These are phyloP conservation scores for Fistulifera pelliculosa DNA, from an alignment of 108 stramenopile genomes.

Conservation along the genomic window DNA sequence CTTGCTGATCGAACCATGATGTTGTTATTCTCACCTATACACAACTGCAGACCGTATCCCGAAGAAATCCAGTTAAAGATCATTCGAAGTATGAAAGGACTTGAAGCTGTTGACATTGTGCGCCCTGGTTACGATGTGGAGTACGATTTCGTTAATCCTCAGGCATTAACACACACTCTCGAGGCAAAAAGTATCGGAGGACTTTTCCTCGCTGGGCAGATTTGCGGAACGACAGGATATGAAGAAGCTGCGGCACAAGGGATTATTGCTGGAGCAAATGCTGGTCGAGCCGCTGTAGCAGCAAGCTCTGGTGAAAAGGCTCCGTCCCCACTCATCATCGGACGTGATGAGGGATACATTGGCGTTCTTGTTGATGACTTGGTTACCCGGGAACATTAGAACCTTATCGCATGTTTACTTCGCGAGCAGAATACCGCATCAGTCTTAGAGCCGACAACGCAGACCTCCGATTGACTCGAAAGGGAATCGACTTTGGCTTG, in stretches of 20 bases:
- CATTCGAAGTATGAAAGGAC: conserved; percentile 79
- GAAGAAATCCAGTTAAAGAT: conserved; percentile 87
- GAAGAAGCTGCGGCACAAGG: conserved; percentile 98
- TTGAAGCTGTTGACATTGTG: conserved; percentile 90
- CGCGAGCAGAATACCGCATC: conserved; percentile 91
- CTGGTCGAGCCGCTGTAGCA: conserved; percentile 62
- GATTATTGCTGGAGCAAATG: conserved; percentile 91
- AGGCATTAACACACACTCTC: conserved; percentile 79
- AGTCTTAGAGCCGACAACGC: conserved; percentile 92
- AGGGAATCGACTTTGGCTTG: conserved; percentile 86
- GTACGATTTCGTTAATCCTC: conserved; percentile 95
- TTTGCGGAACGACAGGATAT: conserved; percentile 98
- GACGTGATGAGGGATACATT: conserved; percentile 93
- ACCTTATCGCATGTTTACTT: conserved; percentile 98
- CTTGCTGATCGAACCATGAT: too few relatives aligned
- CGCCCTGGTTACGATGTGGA: conserved; percentile 90
- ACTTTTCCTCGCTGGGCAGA: conserved; percentile 94
- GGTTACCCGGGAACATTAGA: conserved; percentile 90
- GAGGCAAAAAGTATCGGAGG: conserved; percentile 87
- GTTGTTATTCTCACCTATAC: background rate
- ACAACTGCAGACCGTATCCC: conserved; percentile 48
- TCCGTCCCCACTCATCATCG: conserved; percentile 76
- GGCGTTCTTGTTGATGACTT: conserved; percentile 98
- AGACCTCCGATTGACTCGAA: conserved; percentile 87
- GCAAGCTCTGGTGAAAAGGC: conserved; percentile 34